Conservation (phyloP, 192 early-diverging fungal genomes). For the Linnemannia elongata region DNA sequence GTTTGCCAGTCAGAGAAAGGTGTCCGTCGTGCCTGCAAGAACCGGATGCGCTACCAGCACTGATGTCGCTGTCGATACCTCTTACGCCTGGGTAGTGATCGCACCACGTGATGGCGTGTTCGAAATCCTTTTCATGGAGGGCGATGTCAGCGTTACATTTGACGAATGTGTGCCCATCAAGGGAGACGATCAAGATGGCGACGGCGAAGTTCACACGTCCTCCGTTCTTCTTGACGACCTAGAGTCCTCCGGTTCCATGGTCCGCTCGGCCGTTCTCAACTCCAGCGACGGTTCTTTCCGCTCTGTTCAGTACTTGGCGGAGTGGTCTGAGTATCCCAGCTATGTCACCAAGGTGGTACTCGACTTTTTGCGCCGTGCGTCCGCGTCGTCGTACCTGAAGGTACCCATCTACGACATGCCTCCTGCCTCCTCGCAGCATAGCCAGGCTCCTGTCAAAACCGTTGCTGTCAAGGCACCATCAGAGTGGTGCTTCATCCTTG, state of each 20-base stretch:
- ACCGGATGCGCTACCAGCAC: neutral
- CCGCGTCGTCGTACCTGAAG: slow-evolving; percentile 24
- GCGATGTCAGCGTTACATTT: neutral
- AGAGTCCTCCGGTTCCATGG: neutral
- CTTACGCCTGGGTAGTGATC: slow-evolving; percentile 23
- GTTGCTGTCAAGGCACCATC: too few species aligned
- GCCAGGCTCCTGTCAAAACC: too few species aligned
- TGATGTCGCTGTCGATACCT: neutral
- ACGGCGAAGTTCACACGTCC: neutral
- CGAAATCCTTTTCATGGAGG: slow-evolving; percentile 2
- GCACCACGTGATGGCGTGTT: neutral
- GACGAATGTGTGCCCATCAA: neutral
- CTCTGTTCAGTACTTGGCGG: slow-evolving; percentile 13
- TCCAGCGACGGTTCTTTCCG: slow-evolving; percentile 8
- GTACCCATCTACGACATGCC: slow-evolving; percentile 9
- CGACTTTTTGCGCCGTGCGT: slow-evolving; percentile 17
- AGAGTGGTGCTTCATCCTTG: too few species aligned
- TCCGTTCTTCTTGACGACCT: neutral
- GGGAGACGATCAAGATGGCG: neutral
- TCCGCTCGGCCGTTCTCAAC: slow-evolving; percentile 14
- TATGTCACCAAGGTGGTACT: slow-evolving; percentile 15
- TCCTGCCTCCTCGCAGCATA: neutral
- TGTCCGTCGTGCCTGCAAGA: neutral
- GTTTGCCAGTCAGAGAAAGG: neutral
- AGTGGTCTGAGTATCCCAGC: slow-evolving; percentile 9